Conservation (phyloP, 2,329 filamentous ascomycete species). For the Paecilomyces niveus region DNA sequence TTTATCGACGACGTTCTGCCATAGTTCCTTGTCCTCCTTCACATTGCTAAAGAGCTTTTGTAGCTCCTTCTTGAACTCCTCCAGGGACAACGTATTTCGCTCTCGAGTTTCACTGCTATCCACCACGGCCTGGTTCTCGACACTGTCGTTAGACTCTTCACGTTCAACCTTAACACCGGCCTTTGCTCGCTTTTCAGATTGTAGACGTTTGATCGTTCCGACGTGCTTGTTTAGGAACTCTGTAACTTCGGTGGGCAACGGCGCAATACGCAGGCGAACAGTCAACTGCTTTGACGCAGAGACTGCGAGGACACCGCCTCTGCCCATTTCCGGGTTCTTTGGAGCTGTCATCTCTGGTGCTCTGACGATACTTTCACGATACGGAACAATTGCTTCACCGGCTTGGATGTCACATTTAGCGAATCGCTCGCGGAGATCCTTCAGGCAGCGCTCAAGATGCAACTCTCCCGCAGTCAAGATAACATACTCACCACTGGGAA, state of each 20-base stretch:
- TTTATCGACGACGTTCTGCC: slow-evolving; percentile 68
- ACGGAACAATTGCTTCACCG: slow-evolving; percentile 90
- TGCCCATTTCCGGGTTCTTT: slow-evolving; percentile 74
- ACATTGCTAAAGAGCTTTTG: slow-evolving; percentile 57
- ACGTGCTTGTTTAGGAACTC: slow-evolving; percentile 79
- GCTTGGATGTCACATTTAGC: slow-evolving; percentile 92
- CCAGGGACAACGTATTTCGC: slow-evolving; percentile 57
- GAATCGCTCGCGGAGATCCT: slow-evolving; percentile 86
- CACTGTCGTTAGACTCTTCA: slow-evolving; percentile 28
- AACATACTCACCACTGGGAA: slow-evolving; percentile 90
- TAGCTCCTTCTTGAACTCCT: slow-evolving; percentile 72
- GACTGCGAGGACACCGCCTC: slow-evolving; percentile 67
- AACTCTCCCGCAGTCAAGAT: slow-evolving; percentile 89
- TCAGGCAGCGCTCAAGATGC: slow-evolving; percentile 87
- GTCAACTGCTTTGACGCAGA: slow-evolving; percentile 83
- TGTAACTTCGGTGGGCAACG: slow-evolving; percentile 69
- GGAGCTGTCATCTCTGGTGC: slow-evolving; percentile 89
- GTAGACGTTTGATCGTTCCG: slow-evolving; percentile 69
- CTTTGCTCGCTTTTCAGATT: slow-evolving; percentile 59
- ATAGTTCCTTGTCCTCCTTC: slow-evolving; percentile 64
- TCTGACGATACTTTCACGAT: slow-evolving; percentile 82
- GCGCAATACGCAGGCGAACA: slow-evolving; percentile 67
- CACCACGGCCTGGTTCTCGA: slow-evolving; percentile 34
- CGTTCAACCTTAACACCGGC: slow-evolving; percentile 34
- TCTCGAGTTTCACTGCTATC: slow-evolving; percentile 54